These are phyloP conservation scores for Chrysoporthe austroafricana DNA, from an alignment of 2,329 filamentous ascomycete genomes.

Conservation along the genomic window DNA sequence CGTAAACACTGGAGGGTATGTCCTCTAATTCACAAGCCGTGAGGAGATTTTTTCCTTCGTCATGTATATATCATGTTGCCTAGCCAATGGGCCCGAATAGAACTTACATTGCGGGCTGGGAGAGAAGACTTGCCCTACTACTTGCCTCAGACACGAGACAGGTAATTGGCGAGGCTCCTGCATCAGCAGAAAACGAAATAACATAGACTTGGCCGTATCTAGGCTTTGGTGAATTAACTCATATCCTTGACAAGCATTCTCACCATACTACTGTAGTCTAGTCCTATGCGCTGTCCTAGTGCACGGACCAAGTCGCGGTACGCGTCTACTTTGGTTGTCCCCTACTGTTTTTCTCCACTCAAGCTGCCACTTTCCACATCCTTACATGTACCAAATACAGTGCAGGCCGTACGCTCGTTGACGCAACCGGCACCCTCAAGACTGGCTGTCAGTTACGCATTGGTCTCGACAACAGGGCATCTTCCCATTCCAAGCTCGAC, in stretches of 20 bases:
- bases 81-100: neutral
- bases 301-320: conserved; percentile 28
- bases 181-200: neutral
- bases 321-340: conserved; percentile 18
- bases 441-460: neutral
- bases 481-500: neutral
- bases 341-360: conserved; percentile 26
- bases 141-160: neutral
- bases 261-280: neutral
- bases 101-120: neutral
- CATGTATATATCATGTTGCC: conserved; percentile 4
- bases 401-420: conserved; percentile 16
- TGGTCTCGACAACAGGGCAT: conserved; percentile 8
- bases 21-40: conserved; percentile 49
- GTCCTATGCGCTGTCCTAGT: neutral
- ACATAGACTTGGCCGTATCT: neutral
- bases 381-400: conserved; percentile 11
- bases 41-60: neutral
- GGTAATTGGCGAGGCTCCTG: neutral
- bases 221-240: neutral
- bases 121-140: neutral
- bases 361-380: conserved; percentile 22
- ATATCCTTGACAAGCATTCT: neutral
- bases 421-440: conserved; percentile 10
- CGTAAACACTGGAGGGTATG: conserved; percentile 69